phyloP scores from a whole-genome alignment of 495 filamentous ascomycete genomes.

The Acidiella bohemica region DNA sequence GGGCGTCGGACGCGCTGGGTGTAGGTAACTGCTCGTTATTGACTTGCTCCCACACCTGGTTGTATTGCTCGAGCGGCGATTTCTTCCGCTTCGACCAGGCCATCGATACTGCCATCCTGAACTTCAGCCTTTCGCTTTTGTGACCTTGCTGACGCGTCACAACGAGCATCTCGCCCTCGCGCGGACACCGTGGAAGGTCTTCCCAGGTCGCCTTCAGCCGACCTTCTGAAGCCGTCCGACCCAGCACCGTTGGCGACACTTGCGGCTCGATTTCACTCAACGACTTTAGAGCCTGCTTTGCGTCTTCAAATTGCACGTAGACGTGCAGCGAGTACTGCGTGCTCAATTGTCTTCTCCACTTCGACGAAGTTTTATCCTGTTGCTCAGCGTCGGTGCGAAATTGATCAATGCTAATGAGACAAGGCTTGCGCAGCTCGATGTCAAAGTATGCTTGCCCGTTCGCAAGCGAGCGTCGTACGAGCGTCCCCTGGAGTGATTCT shows the following conservation, averaged over 20 bases:
- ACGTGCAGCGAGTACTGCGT: constrained; percentile 7
- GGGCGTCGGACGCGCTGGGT: constrained; percentile 6
- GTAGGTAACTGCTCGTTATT: constrained; percentile 7
- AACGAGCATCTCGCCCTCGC: not conserved
- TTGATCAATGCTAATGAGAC: constrained; percentile 7
- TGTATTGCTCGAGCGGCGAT: constrained; percentile 6
- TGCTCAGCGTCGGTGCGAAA: too few relatives aligned
- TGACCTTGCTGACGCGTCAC: constrained; percentile 5
- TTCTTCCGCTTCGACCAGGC: constrained; percentile 7
- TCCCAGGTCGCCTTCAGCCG: constrained; percentile 8
- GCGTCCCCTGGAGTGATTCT: not conserved
- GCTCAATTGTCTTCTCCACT: constrained; percentile 16
- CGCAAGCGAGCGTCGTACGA: not conserved
- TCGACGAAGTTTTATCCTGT: too few relatives aligned
- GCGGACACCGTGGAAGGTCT: constrained; percentile 10
- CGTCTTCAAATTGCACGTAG: constrained; percentile 6
- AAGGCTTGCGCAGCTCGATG: constrained; percentile 5
- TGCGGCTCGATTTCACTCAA: constrained; percentile 7
- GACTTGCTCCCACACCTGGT: not conserved
- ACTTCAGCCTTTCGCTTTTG: not conserved
- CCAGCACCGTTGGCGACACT: too few relatives aligned
- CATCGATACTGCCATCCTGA: constrained; percentile 9
- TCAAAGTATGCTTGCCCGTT: constrained; percentile 1
- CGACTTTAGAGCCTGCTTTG: constrained; percentile 5
- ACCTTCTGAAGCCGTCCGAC: too few relatives aligned